A percentile compares a stretch with the other conserved stretches of the same genome.
phyloP scores from a whole-genome alignment of 2,329 filamentous ascomycete species.

The Hypoxylon sp. region DNA sequence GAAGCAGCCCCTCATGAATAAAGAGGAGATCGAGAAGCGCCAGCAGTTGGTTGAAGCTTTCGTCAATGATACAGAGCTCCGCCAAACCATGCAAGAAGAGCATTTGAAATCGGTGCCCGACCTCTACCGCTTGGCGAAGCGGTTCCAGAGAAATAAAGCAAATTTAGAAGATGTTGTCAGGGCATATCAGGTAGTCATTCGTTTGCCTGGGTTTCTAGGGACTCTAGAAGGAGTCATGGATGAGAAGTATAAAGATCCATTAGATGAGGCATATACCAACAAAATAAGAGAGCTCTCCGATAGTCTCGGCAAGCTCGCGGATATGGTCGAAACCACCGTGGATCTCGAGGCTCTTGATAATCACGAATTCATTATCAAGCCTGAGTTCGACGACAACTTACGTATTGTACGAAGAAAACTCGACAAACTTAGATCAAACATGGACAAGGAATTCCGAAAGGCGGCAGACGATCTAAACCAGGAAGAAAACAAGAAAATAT shows the following conservation, averaged over 20 bases:
- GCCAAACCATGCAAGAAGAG: conserved; percentile 97
- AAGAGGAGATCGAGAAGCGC: conserved; percentile 87
- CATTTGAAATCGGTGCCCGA: conserved; percentile 94
- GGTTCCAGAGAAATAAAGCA: conserved; percentile 92
- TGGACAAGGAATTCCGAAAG: conserved; percentile 83
- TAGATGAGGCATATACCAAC: conserved; percentile 88
- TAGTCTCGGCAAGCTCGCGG: conserved; percentile 86
- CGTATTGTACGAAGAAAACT: conserved; percentile 92
- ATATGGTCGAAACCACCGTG: conserved; percentile 99
- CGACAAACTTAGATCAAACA: conserved; percentile 85
- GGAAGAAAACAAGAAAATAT: conserved; percentile 98
- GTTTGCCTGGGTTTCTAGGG: conserved; percentile 89
- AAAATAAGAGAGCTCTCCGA: conserved; percentile 84
- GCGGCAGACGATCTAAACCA: conserved; percentile 87
- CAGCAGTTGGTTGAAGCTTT: conserved; percentile 97
- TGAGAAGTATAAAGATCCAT: conserved; percentile 87
- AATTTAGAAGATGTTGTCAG: conserved; percentile 96
- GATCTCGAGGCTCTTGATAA: conserved; percentile 95
- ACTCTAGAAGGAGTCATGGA: conserved; percentile 96
- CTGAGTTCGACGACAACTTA: conserved; percentile 93
- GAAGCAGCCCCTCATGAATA: conserved; percentile 96
- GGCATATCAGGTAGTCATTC: conserved; percentile 94
- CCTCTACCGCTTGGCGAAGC: conserved; percentile 92
- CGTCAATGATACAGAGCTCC: conserved; percentile 89
- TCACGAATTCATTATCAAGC: conserved; percentile 99